Percentiles rank a stretch among this genome's conserved stretches.
These are phyloP conservation scores for Tylopilus microsporus DNA, from an alignment of 1,284 basidiomycete genomes.

Conservation along the genomic window DNA sequence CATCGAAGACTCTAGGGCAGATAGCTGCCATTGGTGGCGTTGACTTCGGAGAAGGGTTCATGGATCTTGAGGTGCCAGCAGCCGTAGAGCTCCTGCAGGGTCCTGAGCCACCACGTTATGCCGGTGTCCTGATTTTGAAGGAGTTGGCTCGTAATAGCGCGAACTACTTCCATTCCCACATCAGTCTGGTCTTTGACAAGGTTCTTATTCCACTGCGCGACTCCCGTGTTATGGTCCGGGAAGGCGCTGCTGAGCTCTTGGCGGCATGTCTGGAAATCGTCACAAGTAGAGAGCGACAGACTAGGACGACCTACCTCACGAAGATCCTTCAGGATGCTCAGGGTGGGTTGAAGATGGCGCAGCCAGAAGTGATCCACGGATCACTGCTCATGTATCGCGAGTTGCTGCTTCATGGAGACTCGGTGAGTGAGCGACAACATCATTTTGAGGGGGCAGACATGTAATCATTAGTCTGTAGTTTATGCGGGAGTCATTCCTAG, in stretches of 20 bases:
- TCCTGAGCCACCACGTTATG: slow-evolving; percentile 73
- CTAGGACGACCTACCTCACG: slow-evolving; percentile 62
- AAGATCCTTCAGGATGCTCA: slow-evolving; percentile 89
- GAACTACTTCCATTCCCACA: slow-evolving; percentile 81
- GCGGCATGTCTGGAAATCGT: slow-evolving; percentile 87
- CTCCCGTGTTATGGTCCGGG: slow-evolving; percentile 77
- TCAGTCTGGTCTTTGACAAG: slow-evolving; percentile 83
- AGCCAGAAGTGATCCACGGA: slow-evolving; percentile 87
- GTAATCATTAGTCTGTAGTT: slow-evolving; percentile 50
- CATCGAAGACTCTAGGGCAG: slow-evolving; percentile 79
- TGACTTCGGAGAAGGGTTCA: slow-evolving; percentile 80
- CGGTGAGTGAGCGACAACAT: slow-evolving; percentile 48
- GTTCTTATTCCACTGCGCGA: slow-evolving; percentile 87
- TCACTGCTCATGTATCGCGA: slow-evolving; percentile 91
- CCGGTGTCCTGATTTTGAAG: slow-evolving; percentile 84
- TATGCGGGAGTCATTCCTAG: slow-evolving; percentile 87
- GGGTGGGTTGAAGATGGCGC: slow-evolving; percentile 74
- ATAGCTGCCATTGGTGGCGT: slow-evolving; percentile 78
- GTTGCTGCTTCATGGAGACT: slow-evolving; percentile 87
- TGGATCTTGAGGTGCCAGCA: slow-evolving; percentile 79
- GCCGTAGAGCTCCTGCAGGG: slow-evolving; percentile 77
- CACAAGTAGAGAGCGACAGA: slow-evolving; percentile 64
- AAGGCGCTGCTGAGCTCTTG: slow-evolving; percentile 86
- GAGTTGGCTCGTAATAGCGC: slow-evolving; percentile 86
- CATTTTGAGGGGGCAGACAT: slow-evolving; percentile 2